Evolutionary conservation across 495 filamentous ascomycete species (phyloP).

Genomic region (Podospora pseudopauciseta): DNA sequence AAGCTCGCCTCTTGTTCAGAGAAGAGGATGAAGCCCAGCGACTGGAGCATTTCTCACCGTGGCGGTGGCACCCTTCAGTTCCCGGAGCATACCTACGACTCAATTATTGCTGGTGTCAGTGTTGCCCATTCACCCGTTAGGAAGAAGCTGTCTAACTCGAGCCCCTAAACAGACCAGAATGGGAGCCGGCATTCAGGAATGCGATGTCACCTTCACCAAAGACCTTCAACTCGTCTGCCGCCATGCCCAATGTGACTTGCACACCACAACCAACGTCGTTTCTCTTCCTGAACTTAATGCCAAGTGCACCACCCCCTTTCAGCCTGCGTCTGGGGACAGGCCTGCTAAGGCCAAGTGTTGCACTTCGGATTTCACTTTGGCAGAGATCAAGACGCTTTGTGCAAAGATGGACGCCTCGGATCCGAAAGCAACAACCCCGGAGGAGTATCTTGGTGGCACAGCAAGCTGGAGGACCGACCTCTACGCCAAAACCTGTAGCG

Average conservation of each 20-base stretch:
- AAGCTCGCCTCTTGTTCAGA: conserved; percentile 54
- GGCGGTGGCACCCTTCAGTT: conserved; percentile 57
- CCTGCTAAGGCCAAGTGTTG: conserved; percentile 55
- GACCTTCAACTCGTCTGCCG: conserved; percentile 60
- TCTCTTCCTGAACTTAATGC: conserved; percentile 50
- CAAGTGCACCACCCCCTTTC: conserved; percentile 60
- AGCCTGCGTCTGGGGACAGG: conserved; percentile 39
- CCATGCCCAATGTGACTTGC: conserved; percentile 60
- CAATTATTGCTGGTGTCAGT: conserved; percentile 46
- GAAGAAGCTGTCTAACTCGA: background rate
- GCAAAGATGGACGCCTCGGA: conserved; percentile 61
- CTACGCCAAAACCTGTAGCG: conserved; percentile 53
- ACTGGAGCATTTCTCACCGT: conserved; percentile 56
- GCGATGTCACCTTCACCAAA: conserved; percentile 60
- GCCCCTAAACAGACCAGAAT: conserved; percentile 38
- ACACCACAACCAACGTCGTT: conserved; percentile 62
- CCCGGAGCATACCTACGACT: conserved; percentile 56
- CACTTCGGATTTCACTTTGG: conserved; percentile 59
- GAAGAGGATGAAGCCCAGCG: conserved; percentile 34
- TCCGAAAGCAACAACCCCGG: conserved; percentile 48
- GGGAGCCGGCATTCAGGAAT: conserved; percentile 63
- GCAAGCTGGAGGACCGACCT: conserved; percentile 56
- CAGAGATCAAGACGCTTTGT: conserved; percentile 58
- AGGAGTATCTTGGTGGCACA: conserved; percentile 51
- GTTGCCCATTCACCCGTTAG: background rate